A percentile compares a stretch with the other conserved stretches of the same genome.
Evolutionary conservation across 2,329 filamentous ascomycete species (phyloP).

Genomic region (Arthrobotrys conoides): DNA sequence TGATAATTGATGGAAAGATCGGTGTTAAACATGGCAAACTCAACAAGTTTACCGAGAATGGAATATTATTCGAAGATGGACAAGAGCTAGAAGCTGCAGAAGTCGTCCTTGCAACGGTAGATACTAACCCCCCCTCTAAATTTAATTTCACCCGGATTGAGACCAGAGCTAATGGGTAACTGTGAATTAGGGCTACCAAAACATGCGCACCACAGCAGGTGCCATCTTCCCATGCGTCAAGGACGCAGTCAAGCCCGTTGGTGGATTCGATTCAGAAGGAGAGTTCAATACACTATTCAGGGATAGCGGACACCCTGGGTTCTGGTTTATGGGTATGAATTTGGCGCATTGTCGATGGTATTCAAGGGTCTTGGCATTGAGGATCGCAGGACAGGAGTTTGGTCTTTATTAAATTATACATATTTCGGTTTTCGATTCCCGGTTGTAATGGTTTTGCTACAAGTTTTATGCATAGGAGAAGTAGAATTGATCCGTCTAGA

Average conservation of each 20-base stretch:
- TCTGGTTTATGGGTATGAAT: constrained; percentile 78
- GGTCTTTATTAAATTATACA: constrained; percentile 6
- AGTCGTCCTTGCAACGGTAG: constrained; percentile 74
- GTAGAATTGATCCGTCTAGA: neutral
- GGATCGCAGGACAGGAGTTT: constrained; percentile 66
- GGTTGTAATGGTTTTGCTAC: neutral
- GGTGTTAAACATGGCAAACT: constrained; percentile 75
- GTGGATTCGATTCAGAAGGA: constrained; percentile 74
- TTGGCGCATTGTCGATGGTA: constrained; percentile 75
- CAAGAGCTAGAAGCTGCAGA: constrained; percentile 74
- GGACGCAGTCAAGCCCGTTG: constrained; percentile 73
- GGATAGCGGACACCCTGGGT: constrained; percentile 74
- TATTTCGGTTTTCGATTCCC: neutral
- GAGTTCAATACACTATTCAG: constrained; percentile 75
- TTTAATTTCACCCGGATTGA: neutral
- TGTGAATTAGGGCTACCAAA: constrained; percentile 71
- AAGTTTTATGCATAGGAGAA: neutral
- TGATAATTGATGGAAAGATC: constrained; percentile 77
- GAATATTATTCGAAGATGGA: constrained; percentile 72
- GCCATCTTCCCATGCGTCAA: constrained; percentile 75
- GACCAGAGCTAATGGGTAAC: constrained; percentile 66
- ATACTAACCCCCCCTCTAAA: neutral
- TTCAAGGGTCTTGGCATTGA: constrained; percentile 71
- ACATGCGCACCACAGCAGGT: constrained; percentile 77
- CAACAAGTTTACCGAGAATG: constrained; percentile 69